Percentiles rank a stretch among this genome's conserved stretches.
These are phyloP conservation scores for Ottelia alismoides DNA, from an alignment of 106 monocot species.

Conservation along the genomic window DNA sequence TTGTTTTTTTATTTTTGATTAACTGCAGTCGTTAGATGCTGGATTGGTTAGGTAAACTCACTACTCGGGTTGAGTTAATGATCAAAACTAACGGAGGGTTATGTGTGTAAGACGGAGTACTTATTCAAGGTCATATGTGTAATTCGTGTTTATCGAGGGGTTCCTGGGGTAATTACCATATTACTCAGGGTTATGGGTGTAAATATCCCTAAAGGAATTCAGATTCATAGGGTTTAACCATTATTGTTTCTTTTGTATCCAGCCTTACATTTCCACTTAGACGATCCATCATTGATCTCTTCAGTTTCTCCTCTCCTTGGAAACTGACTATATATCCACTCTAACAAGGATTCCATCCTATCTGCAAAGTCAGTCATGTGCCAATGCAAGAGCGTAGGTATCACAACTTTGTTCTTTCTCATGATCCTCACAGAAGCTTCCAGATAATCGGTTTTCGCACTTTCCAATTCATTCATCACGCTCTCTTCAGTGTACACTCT, in stretches of 20 bases:
- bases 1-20: too few species aligned
- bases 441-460: constrained; percentile 73
- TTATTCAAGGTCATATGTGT: too few species aligned
- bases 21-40: too few species aligned
- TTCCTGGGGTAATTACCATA: too few species aligned
- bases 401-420: constrained; percentile 49
- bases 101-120: too few species aligned
- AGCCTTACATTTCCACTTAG: constrained; percentile 22
- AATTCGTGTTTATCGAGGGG: too few species aligned
- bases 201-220: constrained; percentile 69
- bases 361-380: constrained; percentile 92
- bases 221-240: constrained; percentile 47
- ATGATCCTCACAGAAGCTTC: constrained; percentile 53
- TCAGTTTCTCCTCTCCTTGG: constrained; percentile 38
- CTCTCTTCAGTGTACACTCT: constrained; percentile 67
- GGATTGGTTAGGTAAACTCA: too few species aligned
- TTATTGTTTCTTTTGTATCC: constrained; percentile 27
- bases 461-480: constrained; percentile 58
- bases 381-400: constrained; percentile 79
- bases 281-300: constrained; percentile 55
- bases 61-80: too few species aligned
- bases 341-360: constrained; percentile 59
- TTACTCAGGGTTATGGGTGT: too few species aligned
- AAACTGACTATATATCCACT: constrained; percentile 88
- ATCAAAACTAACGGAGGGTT: too few species aligned